Evolutionary conservation across 129 eudicot species (phyloP), one percentile per base, ranked within the genome.

Genomic region (Erigeron canadensis): DNA sequence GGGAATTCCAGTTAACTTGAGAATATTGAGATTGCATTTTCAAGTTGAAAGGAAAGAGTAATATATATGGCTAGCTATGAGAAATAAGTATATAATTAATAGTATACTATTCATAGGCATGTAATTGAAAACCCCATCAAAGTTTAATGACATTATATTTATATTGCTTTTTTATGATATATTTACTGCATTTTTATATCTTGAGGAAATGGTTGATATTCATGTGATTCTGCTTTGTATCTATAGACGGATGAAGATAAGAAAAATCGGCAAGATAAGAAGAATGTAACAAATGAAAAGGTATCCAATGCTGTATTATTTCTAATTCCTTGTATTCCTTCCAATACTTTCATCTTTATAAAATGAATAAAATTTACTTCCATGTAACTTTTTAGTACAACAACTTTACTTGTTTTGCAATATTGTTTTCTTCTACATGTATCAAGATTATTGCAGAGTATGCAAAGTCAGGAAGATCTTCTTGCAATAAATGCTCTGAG

Each of bases 381-480:
- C 7, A 37, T 2, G 1, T 53, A 47, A 48, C 53, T 45, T 23
- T 63, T 65, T 37, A 72, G 69, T 34, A 6, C 41, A 42, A 22
- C 38, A 28, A 2, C 22, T 67, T 63, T 16, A 55, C 76, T 57
- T 63, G 47, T 70, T 74, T 82, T 81, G 48, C 62, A 47, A 72
- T 72, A 38, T 13, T 76, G 37, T 69, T 37, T 69, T 69, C 39
- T 18, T 73, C 86, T 54, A 39, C 70, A 28, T 19, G 72, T 45
- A 13, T 78, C 11, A 79, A 85, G 72, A 41, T 94, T 61, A 70
- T 87, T 64, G 96, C 81, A n/a, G 98, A 87, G 86, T 89, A 94
- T 85, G 98, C 98, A n/a, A 87, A 89, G 66, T 87, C 95, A 4
- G 85, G 80, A 23, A 89, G 95, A 45, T 89, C 98, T 6, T 81